Conservation (phyloP, 768 basidiomycete genomes). For the Cyclocybe aegerita region DNA sequence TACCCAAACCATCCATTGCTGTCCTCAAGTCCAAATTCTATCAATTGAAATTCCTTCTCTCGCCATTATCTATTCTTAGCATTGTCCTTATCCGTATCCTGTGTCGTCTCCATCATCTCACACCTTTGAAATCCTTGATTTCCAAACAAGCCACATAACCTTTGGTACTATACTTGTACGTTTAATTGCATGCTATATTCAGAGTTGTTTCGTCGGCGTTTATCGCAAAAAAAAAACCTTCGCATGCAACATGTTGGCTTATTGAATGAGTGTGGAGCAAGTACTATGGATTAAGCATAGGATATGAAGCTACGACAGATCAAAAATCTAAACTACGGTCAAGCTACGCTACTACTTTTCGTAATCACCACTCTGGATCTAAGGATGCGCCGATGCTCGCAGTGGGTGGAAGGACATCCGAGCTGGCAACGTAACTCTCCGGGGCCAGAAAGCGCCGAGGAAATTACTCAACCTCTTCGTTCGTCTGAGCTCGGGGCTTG, state of each 20-base stretch:
- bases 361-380: too few relatives aligned
- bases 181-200: slow-evolving; percentile 9
- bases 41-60: slow-evolving; percentile 1
- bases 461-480: slow-evolving; percentile 7
- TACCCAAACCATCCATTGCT: too few relatives aligned
- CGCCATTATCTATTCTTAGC: neutral
- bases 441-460: neutral
- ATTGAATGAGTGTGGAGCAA: too few relatives aligned
- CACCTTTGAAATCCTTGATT: neutral
- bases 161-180: slow-evolving; percentile 14
- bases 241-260: too few relatives aligned
- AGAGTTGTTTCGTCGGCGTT: neutral
- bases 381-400: too few relatives aligned
- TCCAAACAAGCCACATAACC: neutral
- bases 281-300: too few relatives aligned
- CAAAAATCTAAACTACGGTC: too few relatives aligned
- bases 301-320: too few relatives aligned
- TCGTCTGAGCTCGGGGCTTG: slow-evolving; percentile 1
- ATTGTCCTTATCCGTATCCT: slow-evolving; percentile 2
- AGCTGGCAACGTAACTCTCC: neutral
- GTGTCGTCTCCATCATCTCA: neutral
- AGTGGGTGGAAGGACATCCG: neutral
- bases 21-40: neutral
- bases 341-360: too few relatives aligned
- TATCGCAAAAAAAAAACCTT: neutral